These are phyloP conservation scores for Berberis vulgaris DNA, from an alignment of 164 flowering plant species.

Conservation along the genomic window DNA sequence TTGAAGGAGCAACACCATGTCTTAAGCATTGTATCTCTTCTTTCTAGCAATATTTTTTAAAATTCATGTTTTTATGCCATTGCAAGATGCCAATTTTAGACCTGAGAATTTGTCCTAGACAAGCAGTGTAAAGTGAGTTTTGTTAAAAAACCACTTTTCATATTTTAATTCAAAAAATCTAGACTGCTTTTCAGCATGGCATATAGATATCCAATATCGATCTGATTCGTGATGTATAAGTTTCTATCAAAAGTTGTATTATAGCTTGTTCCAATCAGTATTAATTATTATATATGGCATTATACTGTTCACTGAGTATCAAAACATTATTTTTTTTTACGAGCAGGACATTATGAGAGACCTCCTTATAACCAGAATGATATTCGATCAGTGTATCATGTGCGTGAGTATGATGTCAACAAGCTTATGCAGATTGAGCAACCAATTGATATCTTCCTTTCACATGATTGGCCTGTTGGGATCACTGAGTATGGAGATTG, in stretches of 20 bases:
- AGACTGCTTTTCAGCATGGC: no score
- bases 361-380: constrained; percentile 76
- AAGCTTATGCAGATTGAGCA: constrained; percentile 86
- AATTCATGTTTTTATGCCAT: no score
- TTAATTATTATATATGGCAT: neutral
- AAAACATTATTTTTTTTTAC: constrained; percentile 17
- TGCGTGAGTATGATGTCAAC: constrained; percentile 87
- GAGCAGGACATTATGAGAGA: constrained; percentile 87
- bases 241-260: neutral
- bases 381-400: constrained; percentile 79
- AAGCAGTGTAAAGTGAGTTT: no score
- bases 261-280: neutral
- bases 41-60: no score
- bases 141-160: no score
- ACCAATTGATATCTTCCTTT: constrained; percentile 84
- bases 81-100: no score
- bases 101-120: no score
- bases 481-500: constrained; percentile 78
- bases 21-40: neutral
- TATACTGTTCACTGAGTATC: neutral
- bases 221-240: no score
- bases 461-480: constrained; percentile 98
- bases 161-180: neutral
- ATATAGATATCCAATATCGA: no score
- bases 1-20: no score